Base-by-base conservation (phyloP, 176 grass and related monocot species). In the Rhynchospora breviuscula region DNA sequence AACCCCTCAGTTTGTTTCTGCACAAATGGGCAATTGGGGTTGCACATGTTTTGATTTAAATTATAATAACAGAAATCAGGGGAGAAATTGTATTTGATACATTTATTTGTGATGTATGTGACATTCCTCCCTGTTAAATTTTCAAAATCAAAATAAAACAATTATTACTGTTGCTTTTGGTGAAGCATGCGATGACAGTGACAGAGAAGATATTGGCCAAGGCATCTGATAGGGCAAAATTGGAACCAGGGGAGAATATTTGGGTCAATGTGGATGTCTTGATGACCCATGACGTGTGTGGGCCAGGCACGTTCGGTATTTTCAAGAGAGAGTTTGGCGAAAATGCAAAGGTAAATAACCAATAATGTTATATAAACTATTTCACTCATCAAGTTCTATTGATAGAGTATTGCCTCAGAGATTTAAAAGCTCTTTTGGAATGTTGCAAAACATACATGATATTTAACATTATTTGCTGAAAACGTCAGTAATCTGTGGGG, bases 241-340 rank as follows among this genome's bases (percentile, higher is more conserved):
- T 95, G 46, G 93, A 91, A 85, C 91, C 96, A 35, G 93, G 96
- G 60, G 96, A 98, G 80, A 95, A 98, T 84, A 87, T 93, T 45
- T 98, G 96, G 93, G 96, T 93, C 76, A 88, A 95, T 87, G 91
- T 98, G 3, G 96, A 98, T 87, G 96, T 95, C 68, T 84, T 98
- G 69, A 98, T 98, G 96, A 95, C 96, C 63, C 93, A 98, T 83
- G 96, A 98, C 44, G 91, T 95, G 4, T 88, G 91, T 68, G 91
- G 93, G 1, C 91, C 96, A 0, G 93, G 93, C 54, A 93, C 91
- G 10, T 89, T 95, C 11, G 96, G 88, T 17, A 93, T 98, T 78
- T 95, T 98, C 85, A 93, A 95, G 76, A 85, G 67, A 79, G 95
- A 98, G 63, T 98, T 98, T 54, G 95, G 96, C 57, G 79, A 91